phyloP scores from a whole-genome alignment of 345 rosid genomes.

The Eucalyptus regnans region DNA sequence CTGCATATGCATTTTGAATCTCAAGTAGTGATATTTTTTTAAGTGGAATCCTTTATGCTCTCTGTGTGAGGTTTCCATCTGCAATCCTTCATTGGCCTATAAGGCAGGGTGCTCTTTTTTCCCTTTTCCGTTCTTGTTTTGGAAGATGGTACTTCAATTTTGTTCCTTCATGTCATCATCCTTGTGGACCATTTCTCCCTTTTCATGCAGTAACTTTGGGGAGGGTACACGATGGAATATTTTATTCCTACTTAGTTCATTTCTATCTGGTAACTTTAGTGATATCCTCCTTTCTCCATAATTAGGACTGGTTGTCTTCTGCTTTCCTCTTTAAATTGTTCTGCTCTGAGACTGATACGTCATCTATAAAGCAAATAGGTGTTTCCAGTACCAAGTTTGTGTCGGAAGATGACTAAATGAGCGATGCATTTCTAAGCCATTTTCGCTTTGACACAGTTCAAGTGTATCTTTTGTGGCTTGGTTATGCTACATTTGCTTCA shows the following conservation, averaged over 20 bases:
- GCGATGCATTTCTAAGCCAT: neutral
- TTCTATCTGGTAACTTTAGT: neutral
- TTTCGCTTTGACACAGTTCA: neutral
- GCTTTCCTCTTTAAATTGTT: neutral
- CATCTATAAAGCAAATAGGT: slow-evolving; percentile 6
- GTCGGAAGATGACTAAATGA: slow-evolving; percentile 23
- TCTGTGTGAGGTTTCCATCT: neutral
- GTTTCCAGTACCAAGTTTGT: neutral
- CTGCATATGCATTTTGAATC: neutral
- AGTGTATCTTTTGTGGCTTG: neutral
- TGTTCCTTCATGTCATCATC: neutral
- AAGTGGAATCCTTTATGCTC: neutral
- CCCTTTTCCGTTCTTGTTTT: neutral
- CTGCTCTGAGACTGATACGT: neutral
- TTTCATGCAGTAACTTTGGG: neutral
- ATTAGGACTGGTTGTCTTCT: neutral
- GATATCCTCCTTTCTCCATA: neutral
- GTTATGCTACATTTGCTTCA: neutral
- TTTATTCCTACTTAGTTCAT: neutral
- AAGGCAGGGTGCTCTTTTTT: neutral
- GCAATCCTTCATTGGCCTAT: neutral
- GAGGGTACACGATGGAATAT: neutral
- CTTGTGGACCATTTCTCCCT: neutral
- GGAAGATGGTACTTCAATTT: neutral
- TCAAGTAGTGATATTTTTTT: too few relatives aligned